phyloP scores from a whole-genome alignment of 768 basidiomycete species.

The Pleurotus giganteus region DNA sequence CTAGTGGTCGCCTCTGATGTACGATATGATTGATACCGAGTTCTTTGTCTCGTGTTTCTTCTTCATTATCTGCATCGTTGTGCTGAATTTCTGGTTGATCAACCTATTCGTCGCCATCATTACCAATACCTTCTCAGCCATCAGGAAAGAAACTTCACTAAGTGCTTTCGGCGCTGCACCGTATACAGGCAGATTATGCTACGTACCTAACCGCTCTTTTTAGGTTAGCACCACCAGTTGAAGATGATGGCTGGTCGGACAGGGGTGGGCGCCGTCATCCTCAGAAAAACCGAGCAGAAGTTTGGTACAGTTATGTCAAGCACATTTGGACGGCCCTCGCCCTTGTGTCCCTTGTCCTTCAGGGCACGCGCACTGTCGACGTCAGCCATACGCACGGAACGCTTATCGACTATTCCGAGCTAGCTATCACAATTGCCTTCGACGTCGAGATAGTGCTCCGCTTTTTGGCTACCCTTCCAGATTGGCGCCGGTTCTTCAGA shows the following conservation, averaged over 20 bases:
- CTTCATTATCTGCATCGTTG: constrained; percentile 79
- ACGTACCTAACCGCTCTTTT: neutral
- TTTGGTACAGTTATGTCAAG: constrained; percentile 54
- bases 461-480: constrained; percentile 66
- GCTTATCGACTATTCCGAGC: constrained; percentile 63
- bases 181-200: constrained; percentile 41
- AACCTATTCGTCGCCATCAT: constrained; percentile 96
- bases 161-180: constrained; percentile 88
- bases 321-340: constrained; percentile 80
- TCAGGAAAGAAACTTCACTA: constrained; percentile 80
- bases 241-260: constrained; percentile 63
- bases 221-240: constrained; percentile 37
- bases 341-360: constrained; percentile 65
- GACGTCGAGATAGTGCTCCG: constrained; percentile 86
- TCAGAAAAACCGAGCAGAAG: constrained; percentile 48
- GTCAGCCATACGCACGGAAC: constrained; percentile 42
- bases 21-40: constrained; percentile 84
- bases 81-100: constrained; percentile 93
- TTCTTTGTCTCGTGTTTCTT: constrained; percentile 86
- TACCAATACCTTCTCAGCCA: constrained; percentile 87
- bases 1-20: constrained; percentile 84
- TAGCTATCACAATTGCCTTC: constrained; percentile 78
- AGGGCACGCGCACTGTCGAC: constrained; percentile 63
- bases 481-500: constrained; percentile 78
- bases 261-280: constrained; percentile 40